Evolutionary conservation across 495 filamentous ascomycete species (phyloP), one percentile per base, ranked within the genome.

Genomic region (Penicillium steckii): DNA sequence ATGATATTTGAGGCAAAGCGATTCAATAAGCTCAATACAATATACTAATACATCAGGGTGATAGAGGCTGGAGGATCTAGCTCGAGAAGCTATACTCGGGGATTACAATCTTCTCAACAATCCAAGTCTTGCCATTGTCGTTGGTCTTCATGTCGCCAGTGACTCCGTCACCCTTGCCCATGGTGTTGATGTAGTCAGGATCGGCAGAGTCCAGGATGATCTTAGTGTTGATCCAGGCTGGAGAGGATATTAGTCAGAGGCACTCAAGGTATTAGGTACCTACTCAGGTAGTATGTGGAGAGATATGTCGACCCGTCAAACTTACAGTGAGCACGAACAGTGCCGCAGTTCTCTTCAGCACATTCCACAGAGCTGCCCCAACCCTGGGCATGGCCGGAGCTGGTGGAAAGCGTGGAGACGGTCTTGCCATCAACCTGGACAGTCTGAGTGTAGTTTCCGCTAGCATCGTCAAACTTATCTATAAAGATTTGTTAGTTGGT

Each of bases 341-440:
- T 71, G 38, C 72, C 71, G 55, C 72, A 75, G 51, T 69, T 60
- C 22, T 57, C 46, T 22, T 59, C 60, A 27, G 68, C 68, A 29
- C 72, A 75, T 44, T 75, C 72, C 1, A 75, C 67, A 6, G 72
- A 65, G 37, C 68, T 72, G 8, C 70, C 72, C 70, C 72, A 73
- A 46, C 69, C 69, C 50, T 70, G 50, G 22, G 70, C 54, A 8
- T 56, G 29, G 15, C 60, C 67, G 46, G 61, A 53, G 50, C 69
- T 66, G 19, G 71, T 72, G 21, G 71, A 72, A 9, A 75, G 57
- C 1, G 60, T 70, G 8, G 72, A 74, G 15, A 75, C 69, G n/a
- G 57, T 53, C 22, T 48, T 44, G 26, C 63, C 60, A 44, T 75
- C 74, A 19, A 75, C 47, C 2, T 52, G 55, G 23, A 74, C 65